Percentiles rank a stretch among this genome's conserved stretches.
Evolutionary conservation across 176 grass and related monocot genomes (phyloP).

Genomic region (Canna indica): DNA sequence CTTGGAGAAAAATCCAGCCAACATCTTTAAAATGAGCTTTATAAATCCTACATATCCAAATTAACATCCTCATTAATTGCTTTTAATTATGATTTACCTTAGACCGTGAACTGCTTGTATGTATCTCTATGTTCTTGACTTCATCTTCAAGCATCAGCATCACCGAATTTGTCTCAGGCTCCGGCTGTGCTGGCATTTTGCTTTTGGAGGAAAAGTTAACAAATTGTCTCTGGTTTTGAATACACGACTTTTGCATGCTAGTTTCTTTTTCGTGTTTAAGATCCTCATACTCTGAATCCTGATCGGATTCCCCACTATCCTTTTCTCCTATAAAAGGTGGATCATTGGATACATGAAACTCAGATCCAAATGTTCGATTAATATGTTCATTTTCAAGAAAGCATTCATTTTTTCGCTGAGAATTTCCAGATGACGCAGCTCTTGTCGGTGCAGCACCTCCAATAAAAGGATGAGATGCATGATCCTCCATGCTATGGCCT

Average conservation of each 20-base stretch:
- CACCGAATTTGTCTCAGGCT: slow-evolving; percentile 18
- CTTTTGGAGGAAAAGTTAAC: slow-evolving; percentile 18
- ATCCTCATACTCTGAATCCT: slow-evolving; percentile 1
- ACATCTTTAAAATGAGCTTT: not conserved
- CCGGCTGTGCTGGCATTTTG: slow-evolving; percentile 14
- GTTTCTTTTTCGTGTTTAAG: not conserved
- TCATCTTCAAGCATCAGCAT: slow-evolving; percentile 23
- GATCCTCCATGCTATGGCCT: not conserved
- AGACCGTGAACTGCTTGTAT: slow-evolving; percentile 25
- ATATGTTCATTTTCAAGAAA: not conserved
- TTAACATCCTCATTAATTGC: not conserved
- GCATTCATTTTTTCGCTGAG: not conserved
- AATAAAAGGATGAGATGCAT: not conserved
- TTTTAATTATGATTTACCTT: slow-evolving; percentile 43
- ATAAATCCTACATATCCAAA: slow-evolving; percentile 11
- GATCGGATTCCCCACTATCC: not conserved
- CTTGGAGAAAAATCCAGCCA: not conserved
- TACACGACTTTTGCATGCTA: not conserved
- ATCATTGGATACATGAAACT: not conserved
- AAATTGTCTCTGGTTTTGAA: slow-evolving; percentile 10
- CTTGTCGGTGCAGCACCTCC: not conserved
- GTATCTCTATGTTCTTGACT: slow-evolving; percentile 22
- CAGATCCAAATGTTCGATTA: not conserved
- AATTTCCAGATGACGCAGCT: not conserved
- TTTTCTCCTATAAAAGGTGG: not conserved